Evolutionary conservation across 2,329 filamentous ascomycete genomes (phyloP), one percentile per base, ranked within the genome.

Genomic region (Chaetoscypha palmicola): DNA sequence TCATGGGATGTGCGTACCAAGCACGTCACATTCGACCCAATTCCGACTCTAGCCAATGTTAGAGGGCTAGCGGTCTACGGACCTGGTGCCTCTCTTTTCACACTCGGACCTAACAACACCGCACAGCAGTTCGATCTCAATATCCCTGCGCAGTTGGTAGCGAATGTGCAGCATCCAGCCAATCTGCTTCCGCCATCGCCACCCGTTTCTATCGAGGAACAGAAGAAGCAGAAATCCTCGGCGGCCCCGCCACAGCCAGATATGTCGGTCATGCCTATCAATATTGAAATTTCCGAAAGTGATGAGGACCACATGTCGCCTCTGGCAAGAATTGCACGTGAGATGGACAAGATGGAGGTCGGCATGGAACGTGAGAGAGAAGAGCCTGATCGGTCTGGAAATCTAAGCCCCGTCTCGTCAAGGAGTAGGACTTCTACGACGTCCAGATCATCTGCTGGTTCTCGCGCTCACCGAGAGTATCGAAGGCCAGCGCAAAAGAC

Each of bases 1-100:
- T 84, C 89, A 46, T 98, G 92, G 91, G 92, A 98, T 71, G 92
- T 98, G 34, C 79, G 90, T 51, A 98, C 92, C n/a, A 97, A 97
- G 63, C 83, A 94, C 60, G 89, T 98, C 55, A 90, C 88, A 2
- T 94, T 81, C 64, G 90, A 96, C 58, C 76, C 78, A 46, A 86
- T 97, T 45, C 89, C 90, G 4, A 96, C 89, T 1, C 73, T 90
- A 5, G 83, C 92, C 28, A 80, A 83, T 53, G 77, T 96, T 46
- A 77, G 78, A 50, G 91, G 87, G 12, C 75, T 98, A 33, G 84
- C 90, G 34, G 84, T 90, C 48, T 94, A 92, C 63, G 92, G 91
- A 1, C 84, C 90, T 1, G 89, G 85, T 5, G 91, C 91, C n/a
- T 86, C 79, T 5, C 74, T 98, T 19, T 98, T 98, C 66, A 96